Evolutionary conservation across 1,284 basidiomycete species (phyloP), one percentile per base, ranked within the genome.

Genomic region (Irpex sp.): DNA sequence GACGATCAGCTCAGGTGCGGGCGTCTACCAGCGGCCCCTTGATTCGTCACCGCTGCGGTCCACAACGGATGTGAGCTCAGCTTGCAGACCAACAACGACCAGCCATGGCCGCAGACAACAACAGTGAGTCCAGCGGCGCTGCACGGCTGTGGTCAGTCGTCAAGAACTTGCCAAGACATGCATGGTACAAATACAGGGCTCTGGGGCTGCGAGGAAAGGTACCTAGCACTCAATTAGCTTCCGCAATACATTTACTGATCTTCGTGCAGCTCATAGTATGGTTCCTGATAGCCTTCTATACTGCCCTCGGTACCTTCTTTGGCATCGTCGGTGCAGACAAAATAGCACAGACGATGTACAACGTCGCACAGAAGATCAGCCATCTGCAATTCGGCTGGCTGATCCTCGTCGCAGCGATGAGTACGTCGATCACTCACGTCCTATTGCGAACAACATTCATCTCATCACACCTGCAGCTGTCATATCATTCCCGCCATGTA

Each of bases 401-500:
- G 36, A 76, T 84, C 37, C 75, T 91, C 48, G 76, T 75, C 19
- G 69, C 66, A 55, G 70, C 79, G 10, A 80, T 89, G 52, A 75
- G 88, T 90, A 67, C 56, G 80, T 72, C 39, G 62, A 48, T 55
- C 59, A 37, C 21, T 36, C 21, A 39, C 48, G 23, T 23, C 56
- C n/a, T 12, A 35, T 47, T 39, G 45, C 48, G 51, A 37, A 39
- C 48, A 48, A 42, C 51, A 39, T 54, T 45, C 16, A 4, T 51
- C 64, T 56, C 2, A 51, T 56, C 45, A 9, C 1, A 10, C n/a
- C 10, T 19, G 12, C 63, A 90, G 87, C 88, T 56, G 65, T 85
- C 28, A 79, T 85, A 23, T 91, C 86, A 4, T 87, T 92, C 67
- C 92, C 92, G n/a, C 92, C 92, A 5, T 73, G 89, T 64, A 80